Evolutionary conservation across 352 stramenopile species (phyloP).

Genomic region (Aphanomyces astaci): DNA sequence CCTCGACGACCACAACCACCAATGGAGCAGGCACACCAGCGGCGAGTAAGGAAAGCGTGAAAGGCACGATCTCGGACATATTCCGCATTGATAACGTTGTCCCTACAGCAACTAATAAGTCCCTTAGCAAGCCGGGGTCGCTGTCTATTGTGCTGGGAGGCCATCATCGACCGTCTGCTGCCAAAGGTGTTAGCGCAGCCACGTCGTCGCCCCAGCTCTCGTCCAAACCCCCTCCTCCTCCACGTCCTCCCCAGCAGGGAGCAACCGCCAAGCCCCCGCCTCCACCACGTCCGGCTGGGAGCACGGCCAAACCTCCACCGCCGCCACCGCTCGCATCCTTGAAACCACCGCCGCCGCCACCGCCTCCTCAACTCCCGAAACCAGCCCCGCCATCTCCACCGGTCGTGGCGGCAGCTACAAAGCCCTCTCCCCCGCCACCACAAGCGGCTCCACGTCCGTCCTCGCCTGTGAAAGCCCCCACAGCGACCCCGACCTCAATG

Average conservation of each 20-base stretch:
- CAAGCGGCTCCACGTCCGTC: neutral
- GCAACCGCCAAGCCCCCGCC: neutral
- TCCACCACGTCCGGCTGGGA: neutral
- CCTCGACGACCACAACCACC: neutral
- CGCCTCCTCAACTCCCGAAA: neutral
- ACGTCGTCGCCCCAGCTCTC: neutral
- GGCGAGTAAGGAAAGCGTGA: constrained; percentile 9
- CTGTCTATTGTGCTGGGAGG: neutral
- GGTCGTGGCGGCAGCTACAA: no score
- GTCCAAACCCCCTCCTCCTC: neutral
- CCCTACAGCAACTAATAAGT: constrained; percentile 5
- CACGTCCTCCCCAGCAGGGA: neutral
- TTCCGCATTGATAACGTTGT: constrained; percentile 5
- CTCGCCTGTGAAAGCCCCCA: neutral
- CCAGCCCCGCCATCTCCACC: neutral
- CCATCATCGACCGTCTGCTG: neutral
- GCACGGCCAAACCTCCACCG: neutral
- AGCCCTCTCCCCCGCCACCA: neutral
- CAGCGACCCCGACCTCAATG: neutral
- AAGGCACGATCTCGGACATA: constrained; percentile 15
- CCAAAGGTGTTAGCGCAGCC: neutral
- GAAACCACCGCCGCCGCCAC: neutral
- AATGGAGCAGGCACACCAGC: neutral
- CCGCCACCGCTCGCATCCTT: neutral
- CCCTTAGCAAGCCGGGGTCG: constrained; percentile 4